Base-by-base conservation (phyloP, 805 yeast species). In the Sugiyamaella boreocaroliniensis region DNA sequence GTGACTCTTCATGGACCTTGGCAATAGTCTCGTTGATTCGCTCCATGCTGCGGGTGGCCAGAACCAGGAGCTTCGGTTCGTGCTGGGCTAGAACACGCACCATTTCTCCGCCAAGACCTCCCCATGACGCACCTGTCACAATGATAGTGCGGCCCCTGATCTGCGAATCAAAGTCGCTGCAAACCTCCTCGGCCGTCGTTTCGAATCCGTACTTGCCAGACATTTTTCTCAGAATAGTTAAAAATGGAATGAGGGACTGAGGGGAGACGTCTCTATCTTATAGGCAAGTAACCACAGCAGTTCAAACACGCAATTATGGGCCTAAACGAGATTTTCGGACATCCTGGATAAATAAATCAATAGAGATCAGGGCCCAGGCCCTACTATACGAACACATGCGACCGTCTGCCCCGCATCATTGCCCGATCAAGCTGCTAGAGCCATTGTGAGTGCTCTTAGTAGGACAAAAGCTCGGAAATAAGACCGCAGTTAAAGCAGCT, bases 71-170 rank as follows among this genome's bases (percentile, higher is more conserved):
- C 29, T 26, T 18, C 11, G 55, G 49, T n/a, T 46, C 46, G 32
- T 47, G 19, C 16, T 20, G 40, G 20, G 55, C 55, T 19, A 44
- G 15, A 5, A 41, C 48, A 18, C 44, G 40, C 14, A 48, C 55
- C 2, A 49, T 52, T 40, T 52, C 51, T 5, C 52, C 55, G 8
- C 55, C 55, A 20, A 52, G 32, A 14, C 55, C 55, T 6, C 52
- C 55, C 46, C 45, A 43, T n/a, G 55, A 44, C 6, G 20, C 45
- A 5, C 55, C 55, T 1, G 55, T 48, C 12, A 52, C 42, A 8
- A 46, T 22, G 19, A 52, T 20, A 19, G 29, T 29, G 32, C 45
- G 49, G 16, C 48, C 52, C 18, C 26, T 48, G 42, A 52, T 51
- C 22, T 47, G 50, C n/a, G 44, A 18, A 4, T 29, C 40, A 7